These are phyloP conservation scores for Trichoderma atroviride DNA, from an alignment of 2,329 filamentous ascomycete species.

Conservation along the genomic window DNA sequence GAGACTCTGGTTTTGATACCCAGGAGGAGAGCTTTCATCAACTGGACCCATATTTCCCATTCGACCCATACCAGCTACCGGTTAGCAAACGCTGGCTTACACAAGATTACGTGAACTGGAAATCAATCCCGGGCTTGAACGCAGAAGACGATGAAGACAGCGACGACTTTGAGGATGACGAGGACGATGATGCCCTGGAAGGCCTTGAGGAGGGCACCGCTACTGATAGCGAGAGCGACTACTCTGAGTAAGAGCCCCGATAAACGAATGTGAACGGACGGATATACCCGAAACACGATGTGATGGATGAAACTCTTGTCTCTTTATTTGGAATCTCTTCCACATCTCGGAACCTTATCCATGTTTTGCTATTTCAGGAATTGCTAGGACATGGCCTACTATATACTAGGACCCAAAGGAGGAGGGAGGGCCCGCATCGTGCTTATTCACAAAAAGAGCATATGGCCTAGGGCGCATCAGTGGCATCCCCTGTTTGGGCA, in stretches of 20 bases:
- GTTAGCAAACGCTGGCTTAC: conserved; percentile 86
- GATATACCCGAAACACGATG: not conserved
- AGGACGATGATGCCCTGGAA: conserved; percentile 52
- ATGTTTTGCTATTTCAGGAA: not conserved
- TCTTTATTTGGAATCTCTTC: conserved; percentile 10
- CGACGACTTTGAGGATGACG: conserved; percentile 55
- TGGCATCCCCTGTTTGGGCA: not conserved
- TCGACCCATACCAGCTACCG: conserved; percentile 92
- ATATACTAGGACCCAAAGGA: not conserved
- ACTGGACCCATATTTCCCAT: conserved; percentile 93
- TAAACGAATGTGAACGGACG: conserved; percentile 8
- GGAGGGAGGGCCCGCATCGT: not conserved
- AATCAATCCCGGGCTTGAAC: conserved; percentile 70
- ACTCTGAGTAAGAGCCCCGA: conserved; percentile 31
- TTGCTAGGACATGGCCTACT: not conserved
- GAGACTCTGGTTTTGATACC: conserved; percentile 50
- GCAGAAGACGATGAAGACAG: conserved; percentile 59
- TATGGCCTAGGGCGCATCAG: not conserved
- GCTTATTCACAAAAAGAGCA: not conserved
- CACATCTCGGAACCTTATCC: not conserved
- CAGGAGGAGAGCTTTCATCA: conserved; percentile 79
- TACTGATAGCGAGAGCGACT: conserved; percentile 52
- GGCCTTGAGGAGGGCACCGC: conserved; percentile 57
- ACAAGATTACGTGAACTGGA: conserved; percentile 80
- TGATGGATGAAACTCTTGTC: not conserved